Evolutionary conservation across 2,329 filamentous ascomycete genomes (phyloP), one percentile per base, ranked within the genome.

Genomic region (Tricladium varicosporioides): DNA sequence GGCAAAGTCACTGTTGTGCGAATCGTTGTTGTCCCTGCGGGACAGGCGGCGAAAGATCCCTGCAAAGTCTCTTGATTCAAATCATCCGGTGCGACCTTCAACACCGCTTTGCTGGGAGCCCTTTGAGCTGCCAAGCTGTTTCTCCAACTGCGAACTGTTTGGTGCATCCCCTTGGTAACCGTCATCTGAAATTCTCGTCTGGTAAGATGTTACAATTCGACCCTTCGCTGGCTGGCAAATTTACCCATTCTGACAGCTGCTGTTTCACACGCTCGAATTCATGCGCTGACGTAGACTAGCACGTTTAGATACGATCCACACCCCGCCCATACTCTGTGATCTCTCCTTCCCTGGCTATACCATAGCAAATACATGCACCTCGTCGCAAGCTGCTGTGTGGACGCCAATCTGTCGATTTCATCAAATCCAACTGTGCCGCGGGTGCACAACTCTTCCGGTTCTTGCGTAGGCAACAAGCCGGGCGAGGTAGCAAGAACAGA

Each of bases 261-360:
- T 10, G 51, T 57, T 60, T 57, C 54, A 57, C 44, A 40, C 45
- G 19, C 48, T 54, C 18, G 16, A 42, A 42, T 54, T 55, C 54
- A 63, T 66, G 63, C 62, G 63, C 67, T 70, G 66, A 69, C 67
- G 67, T 69, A 66, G 64, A 66, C 65, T 67, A 68, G 63, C 62
- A 59, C 60, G 56, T 60, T 58, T 60, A 67, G 60, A 63, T 62
- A 64, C 61, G 53, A 65, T 59, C 63, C 61, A 64, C 66, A 60
- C 63, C 65, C 65, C 65, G 60, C 62, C 52, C 54, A 48, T 51
- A 45, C 49, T 58, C 54, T 47, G 43, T 50, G 27, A 59, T 51
- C 36, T 56, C 56, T 52, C 51, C 51, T 54, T 57, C 54, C 52
- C 63, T 61, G 48, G 54, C 57, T 58, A 67, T 63, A 64, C 53